These are phyloP conservation scores for Globisporangium apiculatum DNA, from an alignment of 352 stramenopile genomes.

Conservation along the genomic window DNA sequence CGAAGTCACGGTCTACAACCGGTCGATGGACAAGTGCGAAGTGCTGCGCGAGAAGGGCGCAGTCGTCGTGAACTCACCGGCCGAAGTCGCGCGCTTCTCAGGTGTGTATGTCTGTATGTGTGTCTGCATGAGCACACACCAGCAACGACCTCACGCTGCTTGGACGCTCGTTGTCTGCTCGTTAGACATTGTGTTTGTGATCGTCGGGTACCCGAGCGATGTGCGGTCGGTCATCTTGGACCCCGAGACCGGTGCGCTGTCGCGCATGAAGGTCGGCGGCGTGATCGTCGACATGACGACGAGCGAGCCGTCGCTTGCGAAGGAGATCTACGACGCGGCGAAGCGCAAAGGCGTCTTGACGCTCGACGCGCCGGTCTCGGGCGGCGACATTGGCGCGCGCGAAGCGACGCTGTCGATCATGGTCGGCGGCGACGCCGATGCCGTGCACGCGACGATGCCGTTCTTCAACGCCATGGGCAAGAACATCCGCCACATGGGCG, in stretches of 20 bases:
- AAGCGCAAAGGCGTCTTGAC: constrained; percentile 65
- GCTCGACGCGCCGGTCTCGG: constrained; percentile 82
- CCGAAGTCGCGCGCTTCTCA: constrained; percentile 71
- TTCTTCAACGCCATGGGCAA: constrained; percentile 88
- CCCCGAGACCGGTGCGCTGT: constrained; percentile 50
- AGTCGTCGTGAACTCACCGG: constrained; percentile 58
- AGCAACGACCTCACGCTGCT: too few relatives aligned
- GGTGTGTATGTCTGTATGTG: constrained; percentile 17
- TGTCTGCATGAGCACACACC: not conserved
- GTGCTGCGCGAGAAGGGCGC: constrained; percentile 69
- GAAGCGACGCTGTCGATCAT: constrained; percentile 87
- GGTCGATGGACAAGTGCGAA: constrained; percentile 78
- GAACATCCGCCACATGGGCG: constrained; percentile 86
- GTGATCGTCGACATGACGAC: constrained; percentile 91
- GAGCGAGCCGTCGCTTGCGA: constrained; percentile 79
- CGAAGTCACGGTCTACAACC: constrained; percentile 82
- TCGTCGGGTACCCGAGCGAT: constrained; percentile 84
- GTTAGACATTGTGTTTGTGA: constrained; percentile 86
- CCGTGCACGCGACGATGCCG: constrained; percentile 74
- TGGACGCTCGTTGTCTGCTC: not conserved
- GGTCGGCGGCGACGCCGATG: constrained; percentile 83
- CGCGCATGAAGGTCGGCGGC: constrained; percentile 65
- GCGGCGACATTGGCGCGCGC: constrained; percentile 84
- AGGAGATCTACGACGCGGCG: constrained; percentile 77
- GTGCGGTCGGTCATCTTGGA: constrained; percentile 75